Conservation (phyloP, 208 protist genomes). For the Trypanosoma rangeli region DNA sequence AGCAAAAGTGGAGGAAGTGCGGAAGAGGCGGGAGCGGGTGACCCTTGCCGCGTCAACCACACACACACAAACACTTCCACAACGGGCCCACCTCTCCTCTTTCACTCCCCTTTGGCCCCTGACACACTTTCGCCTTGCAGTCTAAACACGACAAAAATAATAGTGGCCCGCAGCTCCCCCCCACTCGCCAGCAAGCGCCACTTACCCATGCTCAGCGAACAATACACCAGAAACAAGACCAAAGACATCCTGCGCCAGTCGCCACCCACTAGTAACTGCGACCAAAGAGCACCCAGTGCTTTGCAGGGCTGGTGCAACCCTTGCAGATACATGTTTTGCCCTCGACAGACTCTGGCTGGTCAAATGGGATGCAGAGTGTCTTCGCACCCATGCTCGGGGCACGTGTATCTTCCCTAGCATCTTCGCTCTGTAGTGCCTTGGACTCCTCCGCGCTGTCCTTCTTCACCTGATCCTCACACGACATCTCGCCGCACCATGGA, state of each 20-base stretch:
- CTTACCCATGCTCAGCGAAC: not conserved
- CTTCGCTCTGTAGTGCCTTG: constrained; percentile 55
- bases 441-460: constrained; percentile 88
- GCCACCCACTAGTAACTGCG: constrained; percentile 68
- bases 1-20: too few relatives aligned
- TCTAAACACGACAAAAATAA: not conserved
- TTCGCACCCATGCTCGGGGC: constrained; percentile 96
- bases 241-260: not conserved
- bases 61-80: too few relatives aligned
- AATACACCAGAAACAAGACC: not conserved
- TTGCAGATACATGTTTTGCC: constrained; percentile 91
- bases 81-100: not conserved
- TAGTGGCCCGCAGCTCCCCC: not conserved
- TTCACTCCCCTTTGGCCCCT: not conserved
- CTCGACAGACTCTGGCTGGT: constrained; percentile 79
- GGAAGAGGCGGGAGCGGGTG: not conserved
- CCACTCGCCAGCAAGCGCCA: not conserved
- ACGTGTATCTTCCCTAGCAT: constrained; percentile 71
- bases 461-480: constrained; percentile 96
- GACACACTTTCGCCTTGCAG: not conserved
- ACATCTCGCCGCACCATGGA: constrained; percentile 91
- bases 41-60: not conserved
- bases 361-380: constrained; percentile 96
- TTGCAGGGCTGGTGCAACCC: constrained; percentile 65
- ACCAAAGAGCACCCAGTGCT: constrained; percentile 83